A percentile compares a stretch with the other conserved stretches of the same genome.
Evolutionary conservation across 768 basidiomycete genomes (phyloP).

Genomic region (Pulveroboletus frians): DNA sequence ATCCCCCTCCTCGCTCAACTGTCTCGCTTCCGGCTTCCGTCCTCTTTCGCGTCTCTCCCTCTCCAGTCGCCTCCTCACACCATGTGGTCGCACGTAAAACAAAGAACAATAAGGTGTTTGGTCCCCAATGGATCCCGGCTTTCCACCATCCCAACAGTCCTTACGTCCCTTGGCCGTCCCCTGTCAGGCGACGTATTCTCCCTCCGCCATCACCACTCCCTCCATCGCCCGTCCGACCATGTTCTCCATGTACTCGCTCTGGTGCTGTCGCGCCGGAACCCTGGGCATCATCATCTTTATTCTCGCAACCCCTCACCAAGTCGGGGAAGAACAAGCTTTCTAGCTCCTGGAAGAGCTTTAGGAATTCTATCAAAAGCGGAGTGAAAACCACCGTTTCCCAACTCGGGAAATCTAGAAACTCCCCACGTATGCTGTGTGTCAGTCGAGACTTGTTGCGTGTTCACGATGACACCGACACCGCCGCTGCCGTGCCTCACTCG

Average conservation of each 20-base stretch:
- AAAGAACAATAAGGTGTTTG: constrained; percentile 20
- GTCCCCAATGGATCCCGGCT: constrained; percentile 33
- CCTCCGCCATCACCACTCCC: constrained; percentile 33
- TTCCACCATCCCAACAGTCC: constrained; percentile 50
- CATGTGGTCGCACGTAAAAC: constrained; percentile 10
- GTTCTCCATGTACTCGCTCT: constrained; percentile 33
- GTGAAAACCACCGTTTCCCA: constrained; percentile 21
- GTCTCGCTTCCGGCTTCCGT: constrained; percentile 15
- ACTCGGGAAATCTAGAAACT: constrained; percentile 13
- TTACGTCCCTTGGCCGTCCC: constrained; percentile 47
- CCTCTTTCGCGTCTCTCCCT: constrained; percentile 13
- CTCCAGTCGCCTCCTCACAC: constrained; percentile 14
- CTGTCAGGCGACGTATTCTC: constrained; percentile 39
- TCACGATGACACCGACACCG: constrained; percentile 5
- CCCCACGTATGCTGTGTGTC: constrained; percentile 9
- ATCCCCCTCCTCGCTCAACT: constrained; percentile 3
- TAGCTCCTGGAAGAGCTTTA: constrained; percentile 32
- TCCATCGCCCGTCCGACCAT: constrained; percentile 33
- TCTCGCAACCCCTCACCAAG: constrained; percentile 16
- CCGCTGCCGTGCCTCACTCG: not conserved
- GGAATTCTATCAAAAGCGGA: constrained; percentile 24
- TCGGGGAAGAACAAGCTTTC: constrained; percentile 17
- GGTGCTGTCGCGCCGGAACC: constrained; percentile 42
- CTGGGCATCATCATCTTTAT: constrained; percentile 25
- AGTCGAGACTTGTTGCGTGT: constrained; percentile 6